Evolutionary conservation across 2,329 filamentous ascomycete species (phyloP).

Genomic region (Clonostachys chloroleuca): DNA sequence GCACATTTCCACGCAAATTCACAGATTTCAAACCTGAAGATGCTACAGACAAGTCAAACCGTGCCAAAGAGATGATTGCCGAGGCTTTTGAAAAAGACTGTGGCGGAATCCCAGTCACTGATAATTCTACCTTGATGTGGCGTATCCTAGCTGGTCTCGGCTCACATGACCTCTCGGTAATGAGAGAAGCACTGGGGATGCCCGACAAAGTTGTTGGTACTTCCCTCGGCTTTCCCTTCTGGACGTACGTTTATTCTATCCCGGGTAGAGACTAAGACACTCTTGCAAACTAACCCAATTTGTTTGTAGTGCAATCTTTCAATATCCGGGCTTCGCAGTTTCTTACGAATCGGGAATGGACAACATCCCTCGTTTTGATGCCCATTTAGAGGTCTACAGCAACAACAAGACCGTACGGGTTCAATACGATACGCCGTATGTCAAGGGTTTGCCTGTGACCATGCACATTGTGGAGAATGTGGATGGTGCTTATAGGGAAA

Average conservation of each 20-base stretch:
- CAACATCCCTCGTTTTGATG: conserved; percentile 43
- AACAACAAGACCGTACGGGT: conserved; percentile 44
- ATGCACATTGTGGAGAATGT: conserved; percentile 35
- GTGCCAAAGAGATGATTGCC: conserved; percentile 1
- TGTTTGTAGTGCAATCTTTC: conserved; percentile 28
- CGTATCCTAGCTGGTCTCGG: conserved; percentile 39
- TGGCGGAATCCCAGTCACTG: conserved; percentile 2
- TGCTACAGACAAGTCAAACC: not conserved
- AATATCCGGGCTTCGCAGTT: conserved; percentile 38
- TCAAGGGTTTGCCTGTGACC: conserved; percentile 42
- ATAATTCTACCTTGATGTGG: conserved; percentile 12
- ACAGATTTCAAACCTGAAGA: conserved; percentile 26
- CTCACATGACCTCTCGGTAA: conserved; percentile 43
- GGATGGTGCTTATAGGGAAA: conserved; percentile 13
- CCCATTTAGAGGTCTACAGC: conserved; percentile 43
- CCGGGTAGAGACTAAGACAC: not conserved
- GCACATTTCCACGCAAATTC: conserved; percentile 36
- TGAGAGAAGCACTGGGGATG: conserved; percentile 36
- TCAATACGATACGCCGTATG: conserved; percentile 47
- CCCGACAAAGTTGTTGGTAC: conserved; percentile 8
- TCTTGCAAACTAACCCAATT: not conserved
- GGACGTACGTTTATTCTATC: conserved; percentile 6
- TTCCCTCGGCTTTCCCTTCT: conserved; percentile 27
- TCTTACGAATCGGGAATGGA: conserved; percentile 52
- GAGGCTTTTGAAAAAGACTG: conserved; percentile 1